A percentile compares a stretch with the other conserved stretches of the same genome.
These are phyloP conservation scores for Penicillium ochrochloron DNA, from an alignment of 495 filamentous ascomycete species.

Conservation along the genomic window DNA sequence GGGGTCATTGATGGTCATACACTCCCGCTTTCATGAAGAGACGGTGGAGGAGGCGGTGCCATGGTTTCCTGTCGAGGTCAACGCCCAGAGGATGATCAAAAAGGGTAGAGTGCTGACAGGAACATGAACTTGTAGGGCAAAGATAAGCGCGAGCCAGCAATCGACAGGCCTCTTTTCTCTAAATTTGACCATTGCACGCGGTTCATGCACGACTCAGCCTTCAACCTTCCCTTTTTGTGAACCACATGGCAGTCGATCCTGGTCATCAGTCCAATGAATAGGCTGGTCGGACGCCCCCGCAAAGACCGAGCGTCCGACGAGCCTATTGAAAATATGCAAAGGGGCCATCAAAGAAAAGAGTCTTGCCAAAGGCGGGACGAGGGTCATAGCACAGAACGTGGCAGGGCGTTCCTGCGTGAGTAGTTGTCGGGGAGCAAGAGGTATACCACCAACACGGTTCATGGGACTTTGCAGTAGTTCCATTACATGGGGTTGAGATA, in stretches of 20 bases:
- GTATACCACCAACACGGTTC: not conserved
- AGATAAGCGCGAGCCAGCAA: slow-evolving; percentile 1
- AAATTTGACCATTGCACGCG: not conserved
- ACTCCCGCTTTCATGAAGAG: slow-evolving; percentile 2
- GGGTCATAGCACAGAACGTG: slow-evolving; percentile 20
- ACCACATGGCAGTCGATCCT: slow-evolving; percentile 21
- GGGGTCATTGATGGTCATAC: not conserved
- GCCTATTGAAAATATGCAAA: not conserved
- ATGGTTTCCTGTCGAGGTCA: slow-evolving; percentile 1
- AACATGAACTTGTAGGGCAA: not conserved
- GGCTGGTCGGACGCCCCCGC: not conserved
- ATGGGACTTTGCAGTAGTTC: slow-evolving; percentile 5
- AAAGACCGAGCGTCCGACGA: not conserved
- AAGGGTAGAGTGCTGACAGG: slow-evolving; percentile 18
- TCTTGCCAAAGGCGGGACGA: not conserved
- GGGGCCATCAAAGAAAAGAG: not conserved
- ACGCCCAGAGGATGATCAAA: slow-evolving; percentile 5
- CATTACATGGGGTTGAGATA: not conserved
- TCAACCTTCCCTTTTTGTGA: slow-evolving; percentile 11
- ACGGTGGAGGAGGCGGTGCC: slow-evolving; percentile 2
- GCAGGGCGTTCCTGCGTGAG: slow-evolving; percentile 36
- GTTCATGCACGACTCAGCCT: slow-evolving; percentile 13
- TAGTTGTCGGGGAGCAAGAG: slow-evolving; percentile 16
- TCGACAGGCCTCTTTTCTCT: not conserved
- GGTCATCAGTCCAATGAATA: not conserved